Evolutionary conservation across 108 stramenopile species (phyloP), one percentile per base, ranked within the genome.

Genomic region (Chaetoceros muelleri): DNA sequence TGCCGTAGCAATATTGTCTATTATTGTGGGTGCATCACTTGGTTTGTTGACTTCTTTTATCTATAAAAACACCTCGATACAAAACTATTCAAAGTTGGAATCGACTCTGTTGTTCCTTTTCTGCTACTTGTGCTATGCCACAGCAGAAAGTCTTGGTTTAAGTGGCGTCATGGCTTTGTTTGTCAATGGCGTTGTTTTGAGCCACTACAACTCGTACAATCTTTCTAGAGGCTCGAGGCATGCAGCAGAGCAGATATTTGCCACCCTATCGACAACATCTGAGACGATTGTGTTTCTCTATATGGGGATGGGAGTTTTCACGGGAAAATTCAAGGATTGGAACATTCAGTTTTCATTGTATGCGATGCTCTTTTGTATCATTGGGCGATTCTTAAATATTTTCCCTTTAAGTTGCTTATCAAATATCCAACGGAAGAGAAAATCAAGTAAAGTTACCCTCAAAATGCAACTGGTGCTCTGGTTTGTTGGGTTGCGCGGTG

Each of bases 221-320:
- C 66, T 98, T 8, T 85, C 82, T 25, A 62, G 71, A 28, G 75
- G 74, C 3, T 87, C 93, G 13, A 81, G 92, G 60, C 81, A 87
- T 8, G 86, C 95, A 23, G 75, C 87, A 1, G 86, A 94, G 60
- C 88, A 95, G 65, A 93, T 95, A 40, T 98, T 98, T 74, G 80
- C 92, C 0, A 90, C 94, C 16, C 66, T 98, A 31, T 90, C 94
- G 2, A 80, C 78, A 2, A 68, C 92, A 1, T 80, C 87, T n/a
- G 97, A 98, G 59, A 94, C 90, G 19, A 77, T 91, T 34, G 95
- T 98, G 2, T 98, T 94, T 66, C 49, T 95, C 16, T 98, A 98
- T 74, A 96, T 98, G 95, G 97, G 97, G 2, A 84, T 98, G 93
- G 82, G 77, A 27, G 78, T 98, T 18, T 98, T 96, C 58, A 98